Percentiles rank a stretch among this genome's conserved stretches.
Conservation (phyloP, 768 basidiomycete genomes). For the Rhizopogon rudus region DNA sequence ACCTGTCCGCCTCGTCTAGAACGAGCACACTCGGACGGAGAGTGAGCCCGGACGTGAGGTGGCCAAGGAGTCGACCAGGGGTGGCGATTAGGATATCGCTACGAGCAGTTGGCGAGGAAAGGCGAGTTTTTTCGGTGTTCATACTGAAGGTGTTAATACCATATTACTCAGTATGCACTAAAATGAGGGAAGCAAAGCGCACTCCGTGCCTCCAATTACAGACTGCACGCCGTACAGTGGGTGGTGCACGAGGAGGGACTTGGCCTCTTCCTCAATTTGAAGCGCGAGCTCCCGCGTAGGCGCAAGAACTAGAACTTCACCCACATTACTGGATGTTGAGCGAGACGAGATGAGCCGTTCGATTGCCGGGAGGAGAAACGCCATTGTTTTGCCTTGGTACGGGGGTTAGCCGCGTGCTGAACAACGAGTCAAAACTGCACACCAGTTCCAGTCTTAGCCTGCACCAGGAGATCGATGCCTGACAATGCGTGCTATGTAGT, state of each 20-base stretch:
- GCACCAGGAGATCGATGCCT: conserved; percentile 43
- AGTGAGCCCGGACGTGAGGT: conserved; percentile 32
- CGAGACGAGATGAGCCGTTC: conserved; percentile 45
- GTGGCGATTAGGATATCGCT: conserved; percentile 66
- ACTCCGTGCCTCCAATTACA: conserved; percentile 56
- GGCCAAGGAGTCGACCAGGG: conserved; percentile 69
- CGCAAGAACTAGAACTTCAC: conserved; percentile 54
- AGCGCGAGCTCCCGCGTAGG: conserved; percentile 73
- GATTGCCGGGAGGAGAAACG: conserved; percentile 74
- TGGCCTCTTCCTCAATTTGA: conserved; percentile 61
- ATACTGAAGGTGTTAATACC: conserved; percentile 15
- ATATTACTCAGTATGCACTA: background rate
- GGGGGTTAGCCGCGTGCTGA: background rate
- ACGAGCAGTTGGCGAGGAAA: conserved; percentile 17
- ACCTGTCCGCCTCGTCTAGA: conserved; percentile 70
- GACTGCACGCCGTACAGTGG: conserved; percentile 34
- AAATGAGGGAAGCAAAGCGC: conserved; percentile 9
- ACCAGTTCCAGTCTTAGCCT: conserved; percentile 61
- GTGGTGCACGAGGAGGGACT: conserved; percentile 36
- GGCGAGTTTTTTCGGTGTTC: conserved; percentile 18
- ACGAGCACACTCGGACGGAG: conserved; percentile 31
- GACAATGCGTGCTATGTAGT: conserved; percentile 30
- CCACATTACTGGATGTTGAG: conserved; percentile 28
- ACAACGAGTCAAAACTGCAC: conserved; percentile 12
- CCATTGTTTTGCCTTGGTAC: conserved; percentile 57